Percentiles rank a stretch among this genome's conserved stretches.
Conservation (phyloP, 495 filamentous ascomycete species). For the Penicilliopsis zonata region DNA sequence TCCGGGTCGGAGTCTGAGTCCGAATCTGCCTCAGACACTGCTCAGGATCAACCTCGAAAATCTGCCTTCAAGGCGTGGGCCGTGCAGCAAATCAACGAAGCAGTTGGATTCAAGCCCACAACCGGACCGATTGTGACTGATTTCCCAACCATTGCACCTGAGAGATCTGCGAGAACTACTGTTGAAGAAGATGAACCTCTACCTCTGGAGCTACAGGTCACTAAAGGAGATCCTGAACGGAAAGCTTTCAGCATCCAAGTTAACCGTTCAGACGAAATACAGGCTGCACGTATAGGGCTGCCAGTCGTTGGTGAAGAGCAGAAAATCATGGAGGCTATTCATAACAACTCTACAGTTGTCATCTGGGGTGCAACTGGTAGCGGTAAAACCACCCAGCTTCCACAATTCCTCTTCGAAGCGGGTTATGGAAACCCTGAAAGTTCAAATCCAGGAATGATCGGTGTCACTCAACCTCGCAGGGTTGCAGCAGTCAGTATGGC, state of each 20-base stretch:
- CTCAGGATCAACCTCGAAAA: constrained; percentile 28
- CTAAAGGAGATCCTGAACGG: constrained; percentile 43
- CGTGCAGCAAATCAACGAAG: constrained; percentile 68
- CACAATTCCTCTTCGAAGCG: constrained; percentile 89
- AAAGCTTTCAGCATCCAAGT: constrained; percentile 71
- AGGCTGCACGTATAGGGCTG: constrained; percentile 63
- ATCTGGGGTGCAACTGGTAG: constrained; percentile 95
- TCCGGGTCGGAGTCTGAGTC: constrained; percentile 13
- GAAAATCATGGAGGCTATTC: constrained; percentile 95
- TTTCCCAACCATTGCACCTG: constrained; percentile 14
- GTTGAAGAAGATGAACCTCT: constrained; percentile 62
- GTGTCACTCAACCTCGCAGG: constrained; percentile 85
- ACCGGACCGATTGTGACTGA: constrained; percentile 17
- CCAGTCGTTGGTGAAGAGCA: constrained; percentile 93
- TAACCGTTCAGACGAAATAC: constrained; percentile 57
- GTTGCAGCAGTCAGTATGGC: constrained; percentile 95
- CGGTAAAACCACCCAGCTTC: constrained; percentile 94
- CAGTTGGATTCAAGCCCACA: constrained; percentile 47
- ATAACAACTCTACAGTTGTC: constrained; percentile 75
- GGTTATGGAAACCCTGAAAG: constrained; percentile 73
- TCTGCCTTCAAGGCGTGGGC: constrained; percentile 96
- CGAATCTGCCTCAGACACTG: constrained; percentile 16
- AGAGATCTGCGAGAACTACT: constrained; percentile 21
- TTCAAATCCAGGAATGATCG: constrained; percentile 82
- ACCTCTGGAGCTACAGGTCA: constrained; percentile 58